Evolutionary conservation across 176 grass and related monocot species (phyloP), one percentile per base, ranked within the genome.

Genomic region (Rhynchospora tenuis): DNA sequence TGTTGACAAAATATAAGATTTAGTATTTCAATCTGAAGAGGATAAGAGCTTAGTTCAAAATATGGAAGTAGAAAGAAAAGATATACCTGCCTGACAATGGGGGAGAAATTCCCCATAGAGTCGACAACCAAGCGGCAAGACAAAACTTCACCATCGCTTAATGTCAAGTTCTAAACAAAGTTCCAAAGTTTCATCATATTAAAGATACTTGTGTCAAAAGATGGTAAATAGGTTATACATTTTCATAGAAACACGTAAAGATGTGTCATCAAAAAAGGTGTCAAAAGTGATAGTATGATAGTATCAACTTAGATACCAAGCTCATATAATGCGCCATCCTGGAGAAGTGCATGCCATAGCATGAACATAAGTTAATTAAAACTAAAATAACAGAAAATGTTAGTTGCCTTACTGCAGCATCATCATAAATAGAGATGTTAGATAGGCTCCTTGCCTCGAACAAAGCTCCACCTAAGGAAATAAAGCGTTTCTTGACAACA

Each of bases 21-120:
- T 60, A 82, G n/a, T 63, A 63, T 31, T 62, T 86, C 42, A 3
- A 83, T 54, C 42, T 46, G 17, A 80, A 86, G n/a, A 33, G 6
- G 2, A 85, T 43, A 77, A 62, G 14, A 83, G 51, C 70, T 19
- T 64, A 14, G 86, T 46, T 59, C 31, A 68, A 11, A 56, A 3
- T 59, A 19, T 84, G 83, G 19, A 81, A 73, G 8, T 5, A 42
- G 29, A 24, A 61, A 50, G 12, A 66, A 82, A 64, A 28, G 4
- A 74, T 77, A 78, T 92, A 97, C 94, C 88, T 98, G 92, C 63
- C 86, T 87, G 58, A 98, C 90, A 17, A 98, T 86, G 71, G 95
- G 95, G 20, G 95, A 98, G 88, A 98, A 98, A 82, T 98, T 98
- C 12, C 95, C 95, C 95, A 98, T 98, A 79, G 90, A 90, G 83